These are phyloP conservation scores for Cryptococcus jaspeensis DNA, from an alignment of 1,284 basidiomycete species.

Conservation along the genomic window DNA sequence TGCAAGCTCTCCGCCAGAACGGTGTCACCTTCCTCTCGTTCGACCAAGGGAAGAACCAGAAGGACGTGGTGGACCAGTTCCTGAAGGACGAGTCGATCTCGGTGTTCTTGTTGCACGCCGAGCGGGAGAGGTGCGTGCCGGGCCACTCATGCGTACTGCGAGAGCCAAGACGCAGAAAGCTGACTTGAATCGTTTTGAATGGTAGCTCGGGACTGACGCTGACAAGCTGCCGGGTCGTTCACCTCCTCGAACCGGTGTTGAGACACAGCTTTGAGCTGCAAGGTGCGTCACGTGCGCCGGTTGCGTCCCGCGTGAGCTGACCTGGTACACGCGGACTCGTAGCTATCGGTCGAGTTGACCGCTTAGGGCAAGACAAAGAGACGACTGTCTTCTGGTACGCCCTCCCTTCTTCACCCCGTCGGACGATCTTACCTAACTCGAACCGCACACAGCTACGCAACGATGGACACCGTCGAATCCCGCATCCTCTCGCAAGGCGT, in stretches of 20 bases:
- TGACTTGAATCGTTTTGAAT: neutral
- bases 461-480: conserved; percentile 47
- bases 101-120: conserved; percentile 50
- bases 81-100: conserved; percentile 39
- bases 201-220: conserved; percentile 47
- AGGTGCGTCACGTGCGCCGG: conserved; percentile 23
- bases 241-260: conserved; percentile 50
- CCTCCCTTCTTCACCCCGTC: neutral
- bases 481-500: conserved; percentile 45
- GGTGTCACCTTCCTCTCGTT: conserved; percentile 40
- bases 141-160: neutral
- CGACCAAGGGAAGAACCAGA: conserved; percentile 29
- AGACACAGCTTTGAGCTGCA: conserved; percentile 51
- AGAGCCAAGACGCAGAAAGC: neutral
- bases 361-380: conserved; percentile 43
- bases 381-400: conserved; percentile 48
- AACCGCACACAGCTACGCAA: conserved; percentile 35
- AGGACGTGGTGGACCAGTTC: conserved; percentile 45
- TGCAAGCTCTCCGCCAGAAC: conserved; percentile 40
- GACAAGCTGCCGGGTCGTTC: conserved; percentile 48
- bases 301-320: neutral
- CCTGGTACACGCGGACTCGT: neutral
- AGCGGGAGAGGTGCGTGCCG: conserved; percentile 39
- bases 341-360: conserved; percentile 47
- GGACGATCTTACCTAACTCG: neutral